Conservation (phyloP, 805 yeast genomes). For the Myxozyma sirexii region DNA sequence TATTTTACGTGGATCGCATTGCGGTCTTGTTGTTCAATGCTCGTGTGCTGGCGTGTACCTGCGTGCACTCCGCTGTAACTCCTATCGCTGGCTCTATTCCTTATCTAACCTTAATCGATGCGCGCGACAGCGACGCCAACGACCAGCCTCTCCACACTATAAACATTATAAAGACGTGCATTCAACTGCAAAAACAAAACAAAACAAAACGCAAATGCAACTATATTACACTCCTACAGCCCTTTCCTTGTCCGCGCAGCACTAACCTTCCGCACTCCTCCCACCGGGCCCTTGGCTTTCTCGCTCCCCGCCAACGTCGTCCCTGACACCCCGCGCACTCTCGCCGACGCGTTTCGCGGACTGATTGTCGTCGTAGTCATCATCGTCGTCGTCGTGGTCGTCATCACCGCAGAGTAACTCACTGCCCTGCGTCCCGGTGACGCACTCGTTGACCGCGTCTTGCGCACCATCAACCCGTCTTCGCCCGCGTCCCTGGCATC, state of each 20-base stretch:
- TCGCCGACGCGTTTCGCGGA: slow-evolving; percentile 5
- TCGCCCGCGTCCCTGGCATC: slow-evolving; percentile 3
- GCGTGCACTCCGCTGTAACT: too few relatives aligned
- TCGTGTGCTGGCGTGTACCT: too few relatives aligned
- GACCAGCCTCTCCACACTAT: too few relatives aligned
- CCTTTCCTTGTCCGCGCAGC: slow-evolving; percentile 9
- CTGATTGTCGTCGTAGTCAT: slow-evolving; percentile 23
- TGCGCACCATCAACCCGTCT: slow-evolving; percentile 17
- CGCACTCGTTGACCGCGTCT: slow-evolving; percentile 24
- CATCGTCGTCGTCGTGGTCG: slow-evolving; percentile 26
- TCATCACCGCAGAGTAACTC: slow-evolving; percentile 32
- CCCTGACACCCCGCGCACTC: slow-evolving; percentile 20
- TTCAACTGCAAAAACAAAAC: not conserved
- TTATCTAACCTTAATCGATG: not conserved
- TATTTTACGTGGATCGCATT: too few relatives aligned
- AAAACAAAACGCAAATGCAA: not conserved
- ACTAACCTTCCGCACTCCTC: slow-evolving; percentile 31
- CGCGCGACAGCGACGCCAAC: not conserved
- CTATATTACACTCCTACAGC: not conserved
- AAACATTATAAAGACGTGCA: not conserved
- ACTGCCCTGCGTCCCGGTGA: slow-evolving; percentile 30
- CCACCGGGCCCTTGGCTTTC: slow-evolving; percentile 15
- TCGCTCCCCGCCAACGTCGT: slow-evolving; percentile 4
- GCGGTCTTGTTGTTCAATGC: too few relatives aligned
- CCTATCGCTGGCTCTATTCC: too few relatives aligned